Conservation (phyloP, 1,284 basidiomycete species). For the Schizophyllum amplum region DNA sequence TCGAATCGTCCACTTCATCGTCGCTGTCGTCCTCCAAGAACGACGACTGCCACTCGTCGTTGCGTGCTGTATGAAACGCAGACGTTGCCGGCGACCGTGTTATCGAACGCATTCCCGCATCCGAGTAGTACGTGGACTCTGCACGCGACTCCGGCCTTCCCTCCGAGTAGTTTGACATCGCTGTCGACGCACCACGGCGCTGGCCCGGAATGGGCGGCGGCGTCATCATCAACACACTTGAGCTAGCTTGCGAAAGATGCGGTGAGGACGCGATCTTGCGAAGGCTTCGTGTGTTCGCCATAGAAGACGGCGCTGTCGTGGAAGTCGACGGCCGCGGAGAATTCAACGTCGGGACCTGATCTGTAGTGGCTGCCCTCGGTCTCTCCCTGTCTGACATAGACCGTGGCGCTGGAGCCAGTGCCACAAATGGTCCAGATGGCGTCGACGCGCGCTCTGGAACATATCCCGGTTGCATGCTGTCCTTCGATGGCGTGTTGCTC, state of each 20-base stretch:
- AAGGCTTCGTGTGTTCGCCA: conserved; percentile 13
- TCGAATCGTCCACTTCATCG: neutral
- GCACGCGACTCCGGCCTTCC: neutral
- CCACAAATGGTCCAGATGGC: conserved; percentile 42
- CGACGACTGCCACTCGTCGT: conserved; percentile 22
- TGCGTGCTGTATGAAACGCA: conserved; percentile 56
- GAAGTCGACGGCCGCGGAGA: neutral
- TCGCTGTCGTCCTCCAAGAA: conserved; percentile 15
- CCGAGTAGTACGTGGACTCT: neutral
- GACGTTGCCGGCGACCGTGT: conserved; percentile 57
- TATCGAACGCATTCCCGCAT: conserved; percentile 17
- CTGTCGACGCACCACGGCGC: conserved; percentile 19
- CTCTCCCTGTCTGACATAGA: conserved; percentile 52
- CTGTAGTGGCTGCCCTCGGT: conserved; percentile 12
- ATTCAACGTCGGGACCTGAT: conserved; percentile 13
- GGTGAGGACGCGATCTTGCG: conserved; percentile 43
- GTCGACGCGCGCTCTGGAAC: conserved; percentile 46
- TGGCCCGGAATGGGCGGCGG: conserved; percentile 32
- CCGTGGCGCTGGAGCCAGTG: conserved; percentile 57
- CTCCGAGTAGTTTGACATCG: conserved; percentile 48
- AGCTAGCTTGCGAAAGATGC: conserved; percentile 33
- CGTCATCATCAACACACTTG: conserved; percentile 24
- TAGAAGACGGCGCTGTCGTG: neutral
- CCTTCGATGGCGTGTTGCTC: conserved; percentile 9
- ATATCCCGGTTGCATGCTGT: conserved; percentile 23